Evolutionary conservation across 495 filamentous ascomycete genomes (phyloP), one percentile per base, ranked within the genome.

Genomic region (Aspergillus panamensis): DNA sequence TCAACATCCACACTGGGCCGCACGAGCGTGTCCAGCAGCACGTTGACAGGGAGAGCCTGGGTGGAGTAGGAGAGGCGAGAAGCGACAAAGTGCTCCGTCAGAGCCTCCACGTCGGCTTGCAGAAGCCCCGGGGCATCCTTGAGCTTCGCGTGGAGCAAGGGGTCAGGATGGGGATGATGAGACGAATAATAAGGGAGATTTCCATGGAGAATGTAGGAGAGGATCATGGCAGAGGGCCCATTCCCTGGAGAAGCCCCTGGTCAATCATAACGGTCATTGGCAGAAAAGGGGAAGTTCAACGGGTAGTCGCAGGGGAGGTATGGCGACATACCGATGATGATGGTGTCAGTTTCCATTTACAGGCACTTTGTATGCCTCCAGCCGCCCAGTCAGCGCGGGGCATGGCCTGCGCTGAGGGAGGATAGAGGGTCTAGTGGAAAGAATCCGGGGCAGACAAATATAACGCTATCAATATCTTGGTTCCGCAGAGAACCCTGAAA

Each of bases 191-290:
- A 78, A 2, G 85, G 85, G 48, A 85, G 72, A 63, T 87, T 77
- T 12, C 85, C 85, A 64, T 88, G 84, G 16, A 88, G 79, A 49
- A 87, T 83, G 63, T 81, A 88, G 53, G 83, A 85, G 21, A 88
- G 76, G 65, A 87, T 82, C 66, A 88, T 79, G 58, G 85, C 81
- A 32, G 85, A 82, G 50, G 85, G 85, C 33, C 85, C 85, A 62
- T 85, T 86, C 54, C 85, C 85, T 79, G 51, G 16, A 53, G 40
- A 25, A 31, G 31, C 45, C 45, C 47, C 48, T 47, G 30, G 58
- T 63, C 48, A 62, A 60, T 45, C 17, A 57, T 8, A 39, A 43
- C 45, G 47, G 16, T 42, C 44, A 57, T 62, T 50, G 32, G 57
- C 33, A 63, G 63, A 43, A 51, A 48, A 31, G 14, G 31, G 17